Evolutionary conservation across 768 basidiomycete species (phyloP), one percentile per base, ranked within the genome.

Genomic region (Roridomyces roridus): DNA sequence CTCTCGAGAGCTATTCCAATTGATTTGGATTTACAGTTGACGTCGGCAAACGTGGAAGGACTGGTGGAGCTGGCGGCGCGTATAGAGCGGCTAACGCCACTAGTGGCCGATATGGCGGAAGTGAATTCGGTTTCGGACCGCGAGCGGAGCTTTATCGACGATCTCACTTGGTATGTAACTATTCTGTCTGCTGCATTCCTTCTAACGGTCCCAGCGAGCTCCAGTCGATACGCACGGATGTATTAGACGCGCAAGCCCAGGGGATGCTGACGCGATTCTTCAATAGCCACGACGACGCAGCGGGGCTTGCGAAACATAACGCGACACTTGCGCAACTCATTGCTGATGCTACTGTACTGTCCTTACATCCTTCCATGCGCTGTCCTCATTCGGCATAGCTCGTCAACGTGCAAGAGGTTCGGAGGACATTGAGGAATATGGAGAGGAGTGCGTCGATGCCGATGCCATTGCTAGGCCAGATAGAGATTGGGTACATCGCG

Each of bases 281-380:
- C 46, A 59, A 53, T 37, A 53, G 57, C n/a, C 11, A 14, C 14
- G 45, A 58, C 18, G 34, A 51, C 25, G 17, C 57, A 1, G 46
- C 57, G 4, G n/a, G 26, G n/a, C 37, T 59, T 12, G n/a, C n/a
- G 20, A 51, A 42, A 28, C 55, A 57, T 48, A 57, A 51, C 18
- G 6, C 1, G 23, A 17, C 5, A 21, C 48, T 57, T 25, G 14
- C 48, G 2, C 41, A 44, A 15, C 6, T 57, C 20, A 57, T 57
- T 17, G 42, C 42, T 12, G 51, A 52, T 15, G 28, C 57, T 6
- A 58, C 57, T 28, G 57, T 47, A 25, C 7, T 34, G 8, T 5
- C 31, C 11, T 29, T 7, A 34, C 15, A 10, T 34, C 11, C 15
- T 8, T 34, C 11, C 31, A 3, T 3, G 31, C 31, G 3, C 11